Evolutionary conservation across 2,329 filamentous ascomycete species (phyloP), one percentile per base, ranked within the genome.

Genomic region (Chrysoporthe cubensis): DNA sequence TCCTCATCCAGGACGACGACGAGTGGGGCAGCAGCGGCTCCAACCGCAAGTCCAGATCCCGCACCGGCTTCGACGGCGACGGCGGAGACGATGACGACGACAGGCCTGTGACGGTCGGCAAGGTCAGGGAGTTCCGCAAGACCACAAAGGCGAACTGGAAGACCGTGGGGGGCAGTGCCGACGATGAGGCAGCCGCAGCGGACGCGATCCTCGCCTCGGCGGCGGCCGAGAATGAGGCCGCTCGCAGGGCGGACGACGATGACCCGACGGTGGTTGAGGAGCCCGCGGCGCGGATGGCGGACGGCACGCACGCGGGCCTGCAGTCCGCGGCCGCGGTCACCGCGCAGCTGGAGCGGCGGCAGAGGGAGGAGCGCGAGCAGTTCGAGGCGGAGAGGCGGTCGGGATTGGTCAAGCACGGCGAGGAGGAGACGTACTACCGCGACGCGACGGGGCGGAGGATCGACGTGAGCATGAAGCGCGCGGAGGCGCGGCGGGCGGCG

Each of bases 381-480:
- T 76, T 79, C 44, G 78, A 76, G 58, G 67, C 65, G 7, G 70
- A 76, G 63, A 67, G 72, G 43, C 74, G 73, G 50, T 56, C 78
- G 79, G n/a, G 80, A 80, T 16, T 81, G 58, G 52, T 43, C 66
- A 57, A 70, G 68, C 26, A 83, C 34, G 87, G 85, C 73, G 44
- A 83, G 80, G 67, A 81, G 77, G 93, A 97, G 79, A 97, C 95
- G 0, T 94, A 97, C 34, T 97, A 98, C 78, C 91, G 96, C 73
- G 96, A 99, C 79, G 96, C 96, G 13, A 96, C 92, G 3, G 96
- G 96, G 14, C 87, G 94, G n/a, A 90, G 97, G 66, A 94, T 99
- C 71, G 97, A 99, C 75, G 88, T 98, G 34, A 90, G 90, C 21
- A 93, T 97, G 91, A 93, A 93, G 78, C 87, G 94, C 34, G 94